These are phyloP conservation scores for Benincasa hispida DNA, from an alignment of 306 rosid species.

Conservation along the genomic window DNA sequence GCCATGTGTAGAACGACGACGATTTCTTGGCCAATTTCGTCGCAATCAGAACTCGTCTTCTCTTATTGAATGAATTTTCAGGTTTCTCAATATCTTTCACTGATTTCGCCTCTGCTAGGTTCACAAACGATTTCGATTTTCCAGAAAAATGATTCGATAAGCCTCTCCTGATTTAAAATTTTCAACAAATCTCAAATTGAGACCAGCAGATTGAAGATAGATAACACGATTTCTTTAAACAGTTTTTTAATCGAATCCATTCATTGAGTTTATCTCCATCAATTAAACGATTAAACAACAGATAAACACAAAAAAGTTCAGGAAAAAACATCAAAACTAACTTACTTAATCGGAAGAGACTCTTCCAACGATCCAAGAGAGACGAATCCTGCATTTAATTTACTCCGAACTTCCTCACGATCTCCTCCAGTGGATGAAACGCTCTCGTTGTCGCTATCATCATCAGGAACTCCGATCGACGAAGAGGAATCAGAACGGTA, in stretches of 20 bases:
- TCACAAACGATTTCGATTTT: constrained; percentile 79
- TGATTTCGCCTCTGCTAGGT: constrained; percentile 38
- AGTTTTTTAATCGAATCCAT: background rate
- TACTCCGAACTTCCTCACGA: constrained; percentile 41
- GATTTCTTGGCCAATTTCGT: constrained; percentile 56
- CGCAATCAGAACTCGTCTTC: constrained; percentile 58
- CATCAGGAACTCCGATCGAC: constrained; percentile 75
- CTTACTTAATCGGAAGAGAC: constrained; percentile 86
- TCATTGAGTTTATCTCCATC: background rate
- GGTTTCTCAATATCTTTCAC: constrained; percentile 47
- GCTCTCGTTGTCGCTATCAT: constrained; percentile 35
- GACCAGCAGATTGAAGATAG: background rate
- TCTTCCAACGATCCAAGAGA: constrained; percentile 54
- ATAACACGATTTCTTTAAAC: background rate
- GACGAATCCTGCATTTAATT: constrained; percentile 27
- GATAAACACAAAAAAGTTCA: background rate
- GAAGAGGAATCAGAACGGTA: constrained; percentile 43
- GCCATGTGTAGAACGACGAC: constrained; percentile 43
- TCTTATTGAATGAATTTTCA: constrained; percentile 77
- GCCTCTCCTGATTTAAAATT: constrained; percentile 51
- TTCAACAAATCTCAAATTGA: background rate
- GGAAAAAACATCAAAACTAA: background rate
- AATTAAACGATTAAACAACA: background rate
- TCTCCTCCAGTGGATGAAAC: constrained; percentile 23
- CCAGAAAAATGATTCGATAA: constrained; percentile 68